Evolutionary conservation across 331 rosid species (phyloP).

Genomic region (Prunus yedoensis): DNA sequence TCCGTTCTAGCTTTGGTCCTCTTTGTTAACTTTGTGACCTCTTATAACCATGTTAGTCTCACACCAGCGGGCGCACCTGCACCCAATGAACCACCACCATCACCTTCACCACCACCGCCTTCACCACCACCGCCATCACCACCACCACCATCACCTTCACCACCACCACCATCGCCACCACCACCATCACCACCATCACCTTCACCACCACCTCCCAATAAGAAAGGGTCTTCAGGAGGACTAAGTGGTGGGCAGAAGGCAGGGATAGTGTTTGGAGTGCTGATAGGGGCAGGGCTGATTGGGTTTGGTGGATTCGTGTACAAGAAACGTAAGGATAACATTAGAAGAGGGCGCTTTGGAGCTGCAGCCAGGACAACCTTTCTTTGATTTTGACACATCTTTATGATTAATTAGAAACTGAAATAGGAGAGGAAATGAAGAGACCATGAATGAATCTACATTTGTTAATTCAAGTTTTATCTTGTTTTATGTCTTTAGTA

Average conservation of each 20-base stretch:
- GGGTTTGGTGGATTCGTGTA: slow-evolving; percentile 33
- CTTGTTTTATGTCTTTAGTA: neutral
- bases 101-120: neutral
- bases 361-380: slow-evolving; percentile 28
- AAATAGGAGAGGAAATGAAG: neutral
- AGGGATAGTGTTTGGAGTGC: slow-evolving; percentile 49
- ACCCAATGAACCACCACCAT: neutral
- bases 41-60: neutral
- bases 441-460: neutral
- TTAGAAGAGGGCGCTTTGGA: slow-evolving; percentile 26
- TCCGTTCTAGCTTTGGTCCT: neutral
- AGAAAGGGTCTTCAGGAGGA: slow-evolving; percentile 25
- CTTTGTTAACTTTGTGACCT: neutral
- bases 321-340: slow-evolving; percentile 38
- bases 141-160: neutral
- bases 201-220: neutral
- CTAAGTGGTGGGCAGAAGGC: slow-evolving; percentile 58
- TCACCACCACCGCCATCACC: fast-evolving
- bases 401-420: neutral
- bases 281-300: slow-evolving; percentile 39
- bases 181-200: too few species aligned
- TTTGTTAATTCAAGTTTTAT: neutral
- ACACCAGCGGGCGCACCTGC: neutral
- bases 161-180: too few species aligned
- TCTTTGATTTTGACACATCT: slow-evolving; percentile 25